These are phyloP conservation scores for Zarea fungicola DNA, from an alignment of 2,329 filamentous ascomycete genomes.

Conservation along the genomic window DNA sequence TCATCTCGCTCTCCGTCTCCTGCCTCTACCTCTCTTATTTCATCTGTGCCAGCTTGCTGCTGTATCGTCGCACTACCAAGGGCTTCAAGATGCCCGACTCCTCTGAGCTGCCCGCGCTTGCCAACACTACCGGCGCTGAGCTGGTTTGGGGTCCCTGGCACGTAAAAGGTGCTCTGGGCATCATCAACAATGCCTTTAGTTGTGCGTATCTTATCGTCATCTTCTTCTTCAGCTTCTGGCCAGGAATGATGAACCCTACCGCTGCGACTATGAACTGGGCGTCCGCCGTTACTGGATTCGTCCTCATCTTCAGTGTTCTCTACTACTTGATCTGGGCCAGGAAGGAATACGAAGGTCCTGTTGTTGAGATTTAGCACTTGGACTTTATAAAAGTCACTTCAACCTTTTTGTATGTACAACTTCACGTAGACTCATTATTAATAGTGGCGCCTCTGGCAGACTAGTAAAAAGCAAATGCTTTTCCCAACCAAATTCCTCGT, in stretches of 20 bases:
- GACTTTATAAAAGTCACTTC: background rate
- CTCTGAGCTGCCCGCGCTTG: slow-evolving; percentile 23
- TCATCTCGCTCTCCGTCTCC: slow-evolving; percentile 26
- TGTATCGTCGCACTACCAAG: slow-evolving; percentile 26
- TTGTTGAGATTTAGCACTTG: slow-evolving; percentile 25
- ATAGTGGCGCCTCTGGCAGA: background rate
- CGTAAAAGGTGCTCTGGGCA: slow-evolving; percentile 44
- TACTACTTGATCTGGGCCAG: slow-evolving; percentile 41
- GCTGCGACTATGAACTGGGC: slow-evolving; percentile 4
- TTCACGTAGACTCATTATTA: background rate
- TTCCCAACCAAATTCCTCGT: background rate
- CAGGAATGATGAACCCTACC: slow-evolving; percentile 12
- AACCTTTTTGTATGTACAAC: background rate
- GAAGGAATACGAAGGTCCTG: slow-evolving; percentile 42
- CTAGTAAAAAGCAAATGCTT: background rate
- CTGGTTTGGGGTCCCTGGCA: slow-evolving; percentile 51
- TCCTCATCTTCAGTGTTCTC: slow-evolving; percentile 37
- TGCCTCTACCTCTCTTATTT: slow-evolving; percentile 28
- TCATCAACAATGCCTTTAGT: slow-evolving; percentile 49
- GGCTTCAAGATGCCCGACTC: slow-evolving; percentile 22
- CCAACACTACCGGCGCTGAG: slow-evolving; percentile 24
- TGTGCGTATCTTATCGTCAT: slow-evolving; percentile 49
- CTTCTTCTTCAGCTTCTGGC: slow-evolving; percentile 54
- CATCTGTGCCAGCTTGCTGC: slow-evolving; percentile 24
- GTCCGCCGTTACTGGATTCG: slow-evolving; percentile 6